These are phyloP conservation scores for Aureobasidium vineae DNA, from an alignment of 2,329 filamentous ascomycete genomes.

Conservation along the genomic window DNA sequence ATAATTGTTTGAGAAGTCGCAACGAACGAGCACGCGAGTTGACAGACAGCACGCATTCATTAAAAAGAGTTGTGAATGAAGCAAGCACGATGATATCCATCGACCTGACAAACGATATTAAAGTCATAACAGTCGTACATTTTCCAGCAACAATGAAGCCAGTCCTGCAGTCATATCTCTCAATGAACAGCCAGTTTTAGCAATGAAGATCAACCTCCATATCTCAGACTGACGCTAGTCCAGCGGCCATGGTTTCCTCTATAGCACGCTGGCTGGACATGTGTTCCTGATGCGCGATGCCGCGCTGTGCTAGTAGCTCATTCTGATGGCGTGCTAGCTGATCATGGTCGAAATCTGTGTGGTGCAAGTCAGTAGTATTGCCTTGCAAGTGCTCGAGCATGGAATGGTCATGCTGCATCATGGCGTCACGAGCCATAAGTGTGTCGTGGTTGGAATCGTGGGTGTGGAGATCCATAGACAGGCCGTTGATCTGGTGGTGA, in stretches of 20 bases:
- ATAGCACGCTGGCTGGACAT: constrained; percentile 8
- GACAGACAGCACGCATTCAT: neutral
- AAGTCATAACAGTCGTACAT: neutral
- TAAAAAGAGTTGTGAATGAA: constrained; percentile 1
- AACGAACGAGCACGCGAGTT: neutral
- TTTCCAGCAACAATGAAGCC: neutral
- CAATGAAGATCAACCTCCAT: neutral
- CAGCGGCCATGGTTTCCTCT: constrained; percentile 24
- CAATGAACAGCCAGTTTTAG: neutral
- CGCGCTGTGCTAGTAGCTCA: constrained; percentile 24
- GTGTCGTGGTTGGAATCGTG: constrained; percentile 23
- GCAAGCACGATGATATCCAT: neutral
- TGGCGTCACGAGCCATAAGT: constrained; percentile 22
- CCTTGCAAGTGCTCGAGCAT: constrained; percentile 23
- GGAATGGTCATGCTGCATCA: constrained; percentile 27
- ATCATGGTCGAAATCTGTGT: constrained; percentile 19
- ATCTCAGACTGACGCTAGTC: constrained; percentile 15
- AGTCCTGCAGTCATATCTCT: neutral
- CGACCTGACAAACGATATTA: neutral
- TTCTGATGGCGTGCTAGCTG: constrained; percentile 24
- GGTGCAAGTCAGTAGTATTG: constrained; percentile 19
- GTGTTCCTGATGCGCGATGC: constrained; percentile 25
- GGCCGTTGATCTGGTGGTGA: constrained; percentile 22
- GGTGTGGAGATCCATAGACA: constrained; percentile 16
- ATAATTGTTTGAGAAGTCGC: neutral